Evolutionary conservation across 352 stramenopile genomes (phyloP), one percentile per base, ranked within the genome.

Genomic region (Pythium chondricola): DNA sequence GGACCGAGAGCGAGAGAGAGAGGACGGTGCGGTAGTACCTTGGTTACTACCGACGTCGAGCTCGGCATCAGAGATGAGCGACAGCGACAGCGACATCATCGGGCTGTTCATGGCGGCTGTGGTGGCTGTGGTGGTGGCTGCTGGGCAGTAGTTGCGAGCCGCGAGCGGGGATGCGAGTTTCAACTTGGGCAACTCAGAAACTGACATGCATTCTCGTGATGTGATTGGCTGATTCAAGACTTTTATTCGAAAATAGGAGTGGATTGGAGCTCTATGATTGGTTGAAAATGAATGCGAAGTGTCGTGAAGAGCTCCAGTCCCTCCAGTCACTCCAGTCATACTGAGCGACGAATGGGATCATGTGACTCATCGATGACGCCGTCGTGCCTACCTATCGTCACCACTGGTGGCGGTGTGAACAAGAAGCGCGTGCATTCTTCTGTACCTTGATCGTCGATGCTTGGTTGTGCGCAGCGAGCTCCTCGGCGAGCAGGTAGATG

Each of bases 401-500:
- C n/a, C n/a, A 13, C 7, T 13, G 29, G 13, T 33, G 29, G 29
- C 13, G 29, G 29, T 33, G 29, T 33, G 29, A 7, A 33, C 7
- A 7, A 33, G 7, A 13, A 33, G 13, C 29, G 29, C 7, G 7
- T 33, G 29, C 7, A 33, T 13, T 7, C 1, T 6, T 31, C 3
- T 10, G 5, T 7, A 26, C 31, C 11, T 17, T 2, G 6, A 25
- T 24, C 17, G 13, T 47, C 2, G 25, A 22, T 35, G n/a, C 16
- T 8, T 17, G 8, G 48, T 18, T 41, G 22, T 51, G 44, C n/a
- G 25, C 45, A 39, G 9, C 63, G 32, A 67, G 27, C 36, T 80
- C 52, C 9, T 72, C 36, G 6, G 67, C 57, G 18, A 81, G 47
- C 8, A 84, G 56, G 55, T 69, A 79, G 57, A 84, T 63, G n/a